Percentiles rank a stretch among this genome's conserved stretches.
These are phyloP conservation scores for Favolaschia claudopus DNA, from an alignment of 768 basidiomycete genomes.

Conservation along the genomic window DNA sequence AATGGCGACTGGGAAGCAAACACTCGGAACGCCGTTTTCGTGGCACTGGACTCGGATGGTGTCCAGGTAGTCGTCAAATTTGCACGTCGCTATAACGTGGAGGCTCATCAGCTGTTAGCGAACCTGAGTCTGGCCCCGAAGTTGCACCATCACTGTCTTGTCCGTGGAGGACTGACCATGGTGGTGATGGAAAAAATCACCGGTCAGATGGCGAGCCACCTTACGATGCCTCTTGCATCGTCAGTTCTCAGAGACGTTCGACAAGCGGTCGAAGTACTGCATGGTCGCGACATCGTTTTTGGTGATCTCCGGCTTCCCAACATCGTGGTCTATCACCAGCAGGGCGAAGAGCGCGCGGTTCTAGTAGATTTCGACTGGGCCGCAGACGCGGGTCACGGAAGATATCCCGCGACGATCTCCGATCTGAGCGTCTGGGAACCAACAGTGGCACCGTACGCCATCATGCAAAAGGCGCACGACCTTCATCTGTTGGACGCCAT, in stretches of 20 bases:
- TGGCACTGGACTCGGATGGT: neutral
- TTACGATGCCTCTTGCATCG: conserved; percentile 16
- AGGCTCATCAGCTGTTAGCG: conserved; percentile 6
- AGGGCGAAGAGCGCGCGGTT: too few species aligned
- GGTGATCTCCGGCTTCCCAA: conserved; percentile 39
- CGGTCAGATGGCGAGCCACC: conserved; percentile 6
- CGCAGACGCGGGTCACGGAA: neutral
- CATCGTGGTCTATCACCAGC: too few species aligned
- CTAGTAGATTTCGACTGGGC: conserved; percentile 9
- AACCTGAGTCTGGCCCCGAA: neutral
- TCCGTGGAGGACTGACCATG: neutral
- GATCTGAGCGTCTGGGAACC: neutral
- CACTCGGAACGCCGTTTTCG: neutral
- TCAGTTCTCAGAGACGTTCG: neutral
- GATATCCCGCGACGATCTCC: conserved; percentile 13
- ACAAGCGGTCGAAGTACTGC: neutral
- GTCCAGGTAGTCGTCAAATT: conserved; percentile 13
- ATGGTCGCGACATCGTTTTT: conserved; percentile 31
- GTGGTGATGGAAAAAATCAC: conserved; percentile 2
- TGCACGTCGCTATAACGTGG: neutral
- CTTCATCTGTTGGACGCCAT: too few species aligned
- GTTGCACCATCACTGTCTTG: neutral
- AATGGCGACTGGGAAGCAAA: neutral
- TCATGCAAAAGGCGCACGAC: conserved; percentile 17
- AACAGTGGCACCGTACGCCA: neutral